phyloP scores from a whole-genome alignment of 1,139 yeast genomes.

The Pneumocystis oryctolagi region DNA sequence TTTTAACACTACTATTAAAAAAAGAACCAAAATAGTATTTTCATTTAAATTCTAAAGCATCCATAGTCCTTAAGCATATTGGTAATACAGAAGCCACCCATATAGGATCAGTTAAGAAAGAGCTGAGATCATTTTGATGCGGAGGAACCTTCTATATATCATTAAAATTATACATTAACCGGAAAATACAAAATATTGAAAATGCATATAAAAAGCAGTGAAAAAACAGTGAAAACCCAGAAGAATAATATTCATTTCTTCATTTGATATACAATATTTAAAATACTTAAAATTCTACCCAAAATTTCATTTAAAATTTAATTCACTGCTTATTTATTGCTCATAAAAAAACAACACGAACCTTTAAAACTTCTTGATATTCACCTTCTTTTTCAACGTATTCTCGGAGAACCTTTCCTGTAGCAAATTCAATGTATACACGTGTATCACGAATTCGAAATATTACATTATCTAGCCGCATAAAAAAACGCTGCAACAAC shows the following conservation, averaged over 20 bases:
- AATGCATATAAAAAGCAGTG: neutral
- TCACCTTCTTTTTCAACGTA: constrained; percentile 58
- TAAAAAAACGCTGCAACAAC: constrained; percentile 57
- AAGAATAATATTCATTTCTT: neutral
- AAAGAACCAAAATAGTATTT: neutral
- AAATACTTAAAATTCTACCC: neutral
- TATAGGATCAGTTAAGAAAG: neutral
- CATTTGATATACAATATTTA: no score
- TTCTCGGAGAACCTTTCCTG: constrained; percentile 54
- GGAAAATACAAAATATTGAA: neutral
- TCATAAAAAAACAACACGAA: neutral
- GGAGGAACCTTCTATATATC: neutral
- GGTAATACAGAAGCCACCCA: constrained; percentile 1
- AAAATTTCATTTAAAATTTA: neutral
- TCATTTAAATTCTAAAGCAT: neutral
- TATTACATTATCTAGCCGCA: constrained; percentile 79
- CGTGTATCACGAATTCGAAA: constrained; percentile 76
- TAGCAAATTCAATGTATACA: constrained; percentile 61
- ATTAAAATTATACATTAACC: neutral
- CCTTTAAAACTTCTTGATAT: constrained; percentile 40
- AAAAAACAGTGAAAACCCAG: neutral
- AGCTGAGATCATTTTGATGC: neutral
- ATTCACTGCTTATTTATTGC: neutral
- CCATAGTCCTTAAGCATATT: neutral
- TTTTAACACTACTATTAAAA: neutral